Base-by-base conservation (phyloP, 441 rosid genomes). In the Viola pubescens region DNA sequence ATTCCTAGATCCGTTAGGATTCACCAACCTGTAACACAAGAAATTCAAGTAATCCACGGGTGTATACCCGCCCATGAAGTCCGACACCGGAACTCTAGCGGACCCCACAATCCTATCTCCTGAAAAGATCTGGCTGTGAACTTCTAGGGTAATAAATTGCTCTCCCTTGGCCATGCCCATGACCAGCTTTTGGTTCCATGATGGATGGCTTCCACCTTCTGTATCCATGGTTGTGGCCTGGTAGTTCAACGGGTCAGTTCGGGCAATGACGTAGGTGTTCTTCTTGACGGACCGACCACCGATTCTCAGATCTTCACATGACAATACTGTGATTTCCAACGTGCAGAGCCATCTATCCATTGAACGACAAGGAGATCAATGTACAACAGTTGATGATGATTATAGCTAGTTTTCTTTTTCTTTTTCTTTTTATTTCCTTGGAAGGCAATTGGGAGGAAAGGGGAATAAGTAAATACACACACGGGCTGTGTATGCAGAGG, bases 1-100 rank as follows among this genome's bases (percentile, higher is more conserved):
- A 45, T 88, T 86, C 69, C 76, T 77, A 0, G 63, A 61, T 4
- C 81, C 80, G 50, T 26, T 72, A 0, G 59, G 61, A 67, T 86
- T 80, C 60, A 77, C 71, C 55, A 89, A 69, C 52, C 97, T 73
- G 39, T 83, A 89, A 58, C 90, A 83, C 81, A 89, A 66, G 39
- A 82, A 75, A 37, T 75, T 83, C 49, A 77, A 73, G 48, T 76
- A 73, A 50, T 75, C 77, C 16, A 68, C 74, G 10, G 89, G 94
- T 4, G 66, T 38, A 54, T 63, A 82, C 9, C 72, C 82, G 54
- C 84, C 87, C 40, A 65, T 16, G 46, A 86, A 81, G 62, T 89
- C 96, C 0, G 77, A 57, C 4, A 66, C 66, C 0, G 86, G 86
- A 47, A 83, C 70, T 16, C 69, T 71, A 0, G 69, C 83, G 1